Evolutionary conservation across 2,329 filamentous ascomycete species (phyloP), one percentile per base, ranked within the genome.

Genomic region (Sporothrix dimorphospora): DNA sequence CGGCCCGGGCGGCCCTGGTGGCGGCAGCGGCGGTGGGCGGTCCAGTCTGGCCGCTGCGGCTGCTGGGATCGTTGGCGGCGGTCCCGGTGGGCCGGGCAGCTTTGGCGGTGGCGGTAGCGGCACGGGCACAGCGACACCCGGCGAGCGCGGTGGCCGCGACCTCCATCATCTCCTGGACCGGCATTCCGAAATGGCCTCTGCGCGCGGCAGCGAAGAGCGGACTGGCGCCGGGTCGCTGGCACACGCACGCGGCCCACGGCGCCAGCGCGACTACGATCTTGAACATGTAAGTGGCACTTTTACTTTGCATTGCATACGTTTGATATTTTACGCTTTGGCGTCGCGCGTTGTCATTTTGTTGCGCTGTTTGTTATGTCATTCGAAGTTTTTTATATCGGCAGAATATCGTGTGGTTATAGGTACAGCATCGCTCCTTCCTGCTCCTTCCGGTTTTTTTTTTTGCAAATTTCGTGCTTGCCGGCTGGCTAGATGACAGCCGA

Each of bases 261-360:
- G 93, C 76, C 89, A 90, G 73, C 88, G 93, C 73, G 93, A 97
- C 78, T 93, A 91, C 80, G 93, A 97, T 74, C 86, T 96, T 70
- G 93, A 97, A 80, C 91, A 91, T 85, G 93, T 94, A 80, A 86
- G 88, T 86, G n/a, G 30, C n/a, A 30, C 34, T 59, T n/a, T 34
- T 68, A 19, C 45, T 45, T 12, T 24, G 45, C 19, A 9, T 16
- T 65, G 67, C 27, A 34, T 38, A 1, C 24, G 12, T 7, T 38
- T 57, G 11, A 16, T 55, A 19, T 53, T 51, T 16, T 47, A 4
- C 19, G 47, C 8, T 51, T 27, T 53, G 19, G 21, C 11, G n/a
- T 21, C 40, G 24, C 21, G 2, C 21, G 19, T 21, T 30, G 16
- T 21, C 24, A 30, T 21, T 51, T 47, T 16, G 19, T 63, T 19